Percentiles rank a stretch among this genome's conserved stretches.
Evolutionary conservation across 2,329 filamentous ascomycete species (phyloP).

Genomic region (Colletotrichum sp.): DNA sequence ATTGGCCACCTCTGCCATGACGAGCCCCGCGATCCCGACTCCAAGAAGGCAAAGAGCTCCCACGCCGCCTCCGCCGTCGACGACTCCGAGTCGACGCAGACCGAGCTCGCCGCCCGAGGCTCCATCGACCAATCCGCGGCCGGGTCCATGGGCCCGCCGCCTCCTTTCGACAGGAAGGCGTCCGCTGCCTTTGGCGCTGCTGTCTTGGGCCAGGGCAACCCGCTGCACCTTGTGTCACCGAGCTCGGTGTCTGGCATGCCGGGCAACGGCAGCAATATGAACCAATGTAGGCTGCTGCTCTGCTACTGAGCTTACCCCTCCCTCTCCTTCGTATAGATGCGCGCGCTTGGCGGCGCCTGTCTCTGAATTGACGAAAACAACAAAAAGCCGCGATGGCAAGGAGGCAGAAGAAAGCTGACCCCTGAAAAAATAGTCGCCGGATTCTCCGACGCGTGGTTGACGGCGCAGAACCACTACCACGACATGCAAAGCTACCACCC

Average conservation of each 20-base stretch:
- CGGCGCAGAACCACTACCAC: conserved; percentile 82
- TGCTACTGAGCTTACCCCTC: conserved; percentile 22
- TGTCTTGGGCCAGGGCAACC: conserved; percentile 53
- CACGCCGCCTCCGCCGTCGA: conserved; percentile 62
- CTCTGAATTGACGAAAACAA: not conserved
- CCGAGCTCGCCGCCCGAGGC: conserved; percentile 53
- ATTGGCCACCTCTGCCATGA: conserved; percentile 99
- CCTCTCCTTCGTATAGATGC: not conserved
- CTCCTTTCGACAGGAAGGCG: conserved; percentile 41
- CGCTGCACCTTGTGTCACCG: conserved; percentile 75
- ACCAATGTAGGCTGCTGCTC: conserved; percentile 70
- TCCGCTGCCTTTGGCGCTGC: conserved; percentile 22
- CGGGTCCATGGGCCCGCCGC: conserved; percentile 61
- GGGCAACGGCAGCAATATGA: conserved; percentile 61
- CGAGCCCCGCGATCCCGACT: conserved; percentile 84
- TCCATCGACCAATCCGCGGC: conserved; percentile 56
- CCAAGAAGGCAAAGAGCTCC: conserved; percentile 80
- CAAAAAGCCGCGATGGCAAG: not conserved
- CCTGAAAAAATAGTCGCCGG: conserved; percentile 65
- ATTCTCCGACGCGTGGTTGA: conserved; percentile 83
- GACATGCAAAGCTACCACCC: conserved; percentile 95
- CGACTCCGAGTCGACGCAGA: conserved; percentile 61
- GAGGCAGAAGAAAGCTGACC: not conserved
- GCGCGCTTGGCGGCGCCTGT: conserved; percentile 1
- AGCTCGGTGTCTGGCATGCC: conserved; percentile 69